phyloP scores from a whole-genome alignment of 768 basidiomycete genomes.

The Tulasnella sp. region DNA sequence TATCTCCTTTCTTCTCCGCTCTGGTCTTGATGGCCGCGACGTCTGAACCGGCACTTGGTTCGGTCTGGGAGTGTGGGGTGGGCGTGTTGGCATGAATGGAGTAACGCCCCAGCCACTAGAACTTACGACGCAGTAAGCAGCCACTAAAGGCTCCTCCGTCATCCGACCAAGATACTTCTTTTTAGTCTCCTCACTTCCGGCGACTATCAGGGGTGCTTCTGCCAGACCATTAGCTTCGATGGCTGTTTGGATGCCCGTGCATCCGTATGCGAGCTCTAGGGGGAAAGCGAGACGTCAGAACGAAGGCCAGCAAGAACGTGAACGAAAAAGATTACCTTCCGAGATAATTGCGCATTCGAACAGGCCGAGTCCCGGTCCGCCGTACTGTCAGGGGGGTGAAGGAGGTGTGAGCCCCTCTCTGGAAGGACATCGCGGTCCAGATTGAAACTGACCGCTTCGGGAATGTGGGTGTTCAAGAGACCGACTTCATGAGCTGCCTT shows the following conservation, averaged over 20 bases:
- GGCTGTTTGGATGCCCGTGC: slow-evolving; percentile 40
- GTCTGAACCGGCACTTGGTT: slow-evolving; percentile 43
- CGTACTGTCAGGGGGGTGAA: slow-evolving; percentile 34
- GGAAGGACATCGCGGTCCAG: not conserved
- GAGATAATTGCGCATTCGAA: slow-evolving; percentile 40
- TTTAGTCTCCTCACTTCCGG: slow-evolving; percentile 40
- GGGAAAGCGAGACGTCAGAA: too few relatives aligned
- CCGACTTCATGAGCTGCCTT: slow-evolving; percentile 41
- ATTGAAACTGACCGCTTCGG: slow-evolving; percentile 36
- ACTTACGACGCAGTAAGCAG: slow-evolving; percentile 39
- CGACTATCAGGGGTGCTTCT: slow-evolving; percentile 40
- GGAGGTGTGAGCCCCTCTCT: not conserved
- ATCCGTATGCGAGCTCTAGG: slow-evolving; percentile 38
- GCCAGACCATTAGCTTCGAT: slow-evolving; percentile 43
- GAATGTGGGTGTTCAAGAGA: slow-evolving; percentile 42
- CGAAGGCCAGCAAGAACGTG: too few relatives aligned
- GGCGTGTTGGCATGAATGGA: not conserved
- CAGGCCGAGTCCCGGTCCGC: slow-evolving; percentile 39
- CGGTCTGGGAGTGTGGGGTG: slow-evolving; percentile 32
- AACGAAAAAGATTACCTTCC: slow-evolving; percentile 34
- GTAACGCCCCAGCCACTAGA: not conserved
- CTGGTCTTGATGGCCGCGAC: slow-evolving; percentile 42
- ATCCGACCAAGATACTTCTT: slow-evolving; percentile 42
- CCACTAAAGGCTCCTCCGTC: slow-evolving; percentile 42
- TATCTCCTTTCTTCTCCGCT: slow-evolving; percentile 39